Base-by-base conservation (phyloP, 2,329 filamentous ascomycete species). In the Phyllosticta ampelicida region DNA sequence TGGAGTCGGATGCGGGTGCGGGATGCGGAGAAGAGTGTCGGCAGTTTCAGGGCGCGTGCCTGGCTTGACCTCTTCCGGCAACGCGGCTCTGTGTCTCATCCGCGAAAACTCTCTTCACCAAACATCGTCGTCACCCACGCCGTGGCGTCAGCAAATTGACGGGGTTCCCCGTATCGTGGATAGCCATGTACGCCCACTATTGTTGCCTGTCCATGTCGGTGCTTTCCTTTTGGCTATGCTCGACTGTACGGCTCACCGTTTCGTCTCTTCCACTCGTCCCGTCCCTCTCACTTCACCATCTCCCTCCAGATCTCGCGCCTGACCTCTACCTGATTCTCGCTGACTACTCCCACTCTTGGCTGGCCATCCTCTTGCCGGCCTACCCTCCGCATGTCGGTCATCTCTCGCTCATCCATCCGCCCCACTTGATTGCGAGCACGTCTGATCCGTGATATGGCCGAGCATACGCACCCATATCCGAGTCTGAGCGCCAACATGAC, bases 71-170 rank as follows among this genome's bases (percentile, higher is more conserved):
- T 44, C 36, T 44, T 44, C 36, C 36, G 36, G 36, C 13, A 44
- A 44, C 36, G 36, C 36, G 36, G 36, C 36, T 44, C 36, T 44
- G 36, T 44, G 13, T 44, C 16, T n/a, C 21, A 20, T 26, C 23
- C 21, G 53, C 51, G 51, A 30, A 53, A 56, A 53, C 13, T 30
- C 49, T 26, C 55, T 44, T 44, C 36, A 44, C 55, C 51, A 19
- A 30, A 19, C 48, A 36, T 56, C 54, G 55, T 30, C 51, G 49
- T 53, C 29, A 11, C 19, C 16, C 21, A 28, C n/a, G 11, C 44
- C 50, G 55, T 57, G 55, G 50, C 55, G 50, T 18, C 28, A 16
- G 49, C 30, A 49, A 36, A 48, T 36, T 26, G 30, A 53, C 48
- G 26, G 26, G 55, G 50, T 53, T 48, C 16, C 30, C 3, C 50